Conservation (phyloP, 768 basidiomycete species). For the Mycena sanguinolenta region DNA sequence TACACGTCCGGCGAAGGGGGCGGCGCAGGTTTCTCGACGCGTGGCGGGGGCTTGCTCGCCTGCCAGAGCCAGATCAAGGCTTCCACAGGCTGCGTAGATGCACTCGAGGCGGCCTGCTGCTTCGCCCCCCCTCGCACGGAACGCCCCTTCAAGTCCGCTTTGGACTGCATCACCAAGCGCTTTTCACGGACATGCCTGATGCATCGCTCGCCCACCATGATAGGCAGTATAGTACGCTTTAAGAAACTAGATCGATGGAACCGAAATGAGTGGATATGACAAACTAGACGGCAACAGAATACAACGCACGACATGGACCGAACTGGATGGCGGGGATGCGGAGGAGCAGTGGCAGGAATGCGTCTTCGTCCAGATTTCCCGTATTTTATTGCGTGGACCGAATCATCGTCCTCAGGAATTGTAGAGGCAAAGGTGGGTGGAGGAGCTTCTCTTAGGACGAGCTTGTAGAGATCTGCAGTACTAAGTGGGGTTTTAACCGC, state of each 20-base stretch:
- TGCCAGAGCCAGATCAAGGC: conserved; percentile 29
- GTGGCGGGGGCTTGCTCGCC: conserved; percentile 12
- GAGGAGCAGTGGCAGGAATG: conserved; percentile 20
- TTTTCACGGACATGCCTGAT: conserved; percentile 27
- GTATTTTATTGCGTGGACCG: background rate
- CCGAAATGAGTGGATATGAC: background rate
- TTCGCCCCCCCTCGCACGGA: background rate
- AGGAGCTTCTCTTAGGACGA: conserved; percentile 20
- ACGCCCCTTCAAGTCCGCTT: background rate
- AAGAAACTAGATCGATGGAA: conserved; percentile 21
- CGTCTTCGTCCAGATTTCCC: conserved; percentile 25
- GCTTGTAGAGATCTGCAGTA: conserved; percentile 27
- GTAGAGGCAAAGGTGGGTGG: conserved; percentile 8
- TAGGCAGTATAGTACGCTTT: conserved; percentile 33
- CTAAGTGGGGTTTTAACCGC: conserved; percentile 15
- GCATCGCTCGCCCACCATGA: conserved; percentile 24
- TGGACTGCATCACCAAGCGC: conserved; percentile 11
- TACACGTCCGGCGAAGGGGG: conserved; percentile 16
- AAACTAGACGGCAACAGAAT: background rate
- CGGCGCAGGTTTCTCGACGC: background rate
- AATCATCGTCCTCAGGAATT: background rate
- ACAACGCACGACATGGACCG: conserved; percentile 33
- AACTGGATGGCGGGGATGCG: conserved; percentile 32
- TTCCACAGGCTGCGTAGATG: background rate
- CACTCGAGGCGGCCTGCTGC: background rate